Percentiles rank a stretch among this genome's conserved stretches.
phyloP scores from a whole-genome alignment of 2,329 filamentous ascomycete species.

The Fusarium secorum region DNA sequence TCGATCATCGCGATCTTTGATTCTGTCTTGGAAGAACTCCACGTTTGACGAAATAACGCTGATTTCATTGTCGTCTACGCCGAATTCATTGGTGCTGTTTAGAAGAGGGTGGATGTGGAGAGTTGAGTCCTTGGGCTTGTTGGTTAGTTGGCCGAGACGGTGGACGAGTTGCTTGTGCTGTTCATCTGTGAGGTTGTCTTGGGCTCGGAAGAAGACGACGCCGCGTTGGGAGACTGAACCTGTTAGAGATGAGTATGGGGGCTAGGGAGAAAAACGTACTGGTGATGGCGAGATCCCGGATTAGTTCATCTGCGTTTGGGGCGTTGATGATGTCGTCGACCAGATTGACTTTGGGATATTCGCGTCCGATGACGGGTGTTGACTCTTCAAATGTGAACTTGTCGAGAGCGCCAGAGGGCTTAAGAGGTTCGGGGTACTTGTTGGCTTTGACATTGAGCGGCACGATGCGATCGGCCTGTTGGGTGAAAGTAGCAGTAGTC shows the following conservation, averaged over 20 bases:
- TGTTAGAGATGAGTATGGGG: neutral
- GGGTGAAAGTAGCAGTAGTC: neutral
- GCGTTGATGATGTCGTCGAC: conserved; percentile 55
- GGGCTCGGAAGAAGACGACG: conserved; percentile 70
- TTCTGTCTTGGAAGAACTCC: neutral
- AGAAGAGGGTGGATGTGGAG: conserved; percentile 68
- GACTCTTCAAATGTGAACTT: conserved; percentile 41
- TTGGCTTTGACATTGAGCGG: conserved; percentile 1
- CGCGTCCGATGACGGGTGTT: conserved; percentile 62
- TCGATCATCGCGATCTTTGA: conserved; percentile 38
- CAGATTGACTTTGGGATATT: conserved; percentile 60
- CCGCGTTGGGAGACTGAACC: conserved; percentile 65
- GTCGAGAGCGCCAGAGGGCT: conserved; percentile 8
- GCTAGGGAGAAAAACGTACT: conserved; percentile 47
- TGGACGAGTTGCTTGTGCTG: conserved; percentile 68
- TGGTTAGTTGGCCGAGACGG: conserved; percentile 65
- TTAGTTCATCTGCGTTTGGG: conserved; percentile 61
- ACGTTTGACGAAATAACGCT: conserved; percentile 63
- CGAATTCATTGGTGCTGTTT: conserved; percentile 62
- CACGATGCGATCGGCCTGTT: conserved; percentile 4
- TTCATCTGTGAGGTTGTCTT: conserved; percentile 64
- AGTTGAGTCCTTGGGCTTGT: conserved; percentile 63
- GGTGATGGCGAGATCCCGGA: conserved; percentile 68
- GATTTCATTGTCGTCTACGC: conserved; percentile 61
- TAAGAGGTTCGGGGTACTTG: conserved; percentile 4